These are phyloP conservation scores for Fusarium humuli DNA, from an alignment of 2,329 filamentous ascomycete genomes.

Conservation along the genomic window DNA sequence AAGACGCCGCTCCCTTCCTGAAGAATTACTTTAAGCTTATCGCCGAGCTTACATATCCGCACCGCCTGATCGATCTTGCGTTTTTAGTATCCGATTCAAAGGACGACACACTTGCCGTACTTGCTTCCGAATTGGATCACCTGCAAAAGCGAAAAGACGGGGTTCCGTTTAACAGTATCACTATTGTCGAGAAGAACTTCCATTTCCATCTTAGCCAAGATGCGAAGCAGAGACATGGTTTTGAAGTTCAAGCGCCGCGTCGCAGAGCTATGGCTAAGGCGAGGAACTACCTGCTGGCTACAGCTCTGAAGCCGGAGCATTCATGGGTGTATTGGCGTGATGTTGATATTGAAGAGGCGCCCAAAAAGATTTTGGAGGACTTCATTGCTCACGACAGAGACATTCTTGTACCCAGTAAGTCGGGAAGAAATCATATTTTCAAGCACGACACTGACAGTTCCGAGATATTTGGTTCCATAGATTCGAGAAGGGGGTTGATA, in stretches of 20 bases:
- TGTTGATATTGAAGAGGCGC: conserved; percentile 94
- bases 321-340: conserved; percentile 99
- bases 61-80: conserved; percentile 92
- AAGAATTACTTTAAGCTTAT: conserved; percentile 94
- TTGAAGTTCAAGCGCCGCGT: conserved; percentile 87
- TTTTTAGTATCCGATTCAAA: conserved; percentile 93
- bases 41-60: conserved; percentile 89
- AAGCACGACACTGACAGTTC: conserved; percentile 40
- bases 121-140: conserved; percentile 86
- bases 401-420: conserved; percentile 91
- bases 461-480: conserved; percentile 97
- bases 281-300: conserved; percentile 88
- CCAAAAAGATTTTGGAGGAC: conserved; percentile 88
- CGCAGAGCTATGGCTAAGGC: conserved; percentile 91
- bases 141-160: conserved; percentile 85
- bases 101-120: conserved; percentile 90
- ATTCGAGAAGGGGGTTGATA: conserved; percentile 82
- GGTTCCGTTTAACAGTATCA: conserved; percentile 85
- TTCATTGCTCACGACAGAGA: conserved; percentile 95
- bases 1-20: conserved; percentile 86
- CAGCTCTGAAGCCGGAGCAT: conserved; percentile 90
- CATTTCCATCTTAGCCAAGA: conserved; percentile 78
- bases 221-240: conserved; percentile 86
- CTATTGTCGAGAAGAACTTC: conserved; percentile 93
- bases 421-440: neutral